These are phyloP conservation scores for Suhomyces maxii DNA, from an alignment of 1,139 yeast species.

Conservation along the genomic window DNA sequence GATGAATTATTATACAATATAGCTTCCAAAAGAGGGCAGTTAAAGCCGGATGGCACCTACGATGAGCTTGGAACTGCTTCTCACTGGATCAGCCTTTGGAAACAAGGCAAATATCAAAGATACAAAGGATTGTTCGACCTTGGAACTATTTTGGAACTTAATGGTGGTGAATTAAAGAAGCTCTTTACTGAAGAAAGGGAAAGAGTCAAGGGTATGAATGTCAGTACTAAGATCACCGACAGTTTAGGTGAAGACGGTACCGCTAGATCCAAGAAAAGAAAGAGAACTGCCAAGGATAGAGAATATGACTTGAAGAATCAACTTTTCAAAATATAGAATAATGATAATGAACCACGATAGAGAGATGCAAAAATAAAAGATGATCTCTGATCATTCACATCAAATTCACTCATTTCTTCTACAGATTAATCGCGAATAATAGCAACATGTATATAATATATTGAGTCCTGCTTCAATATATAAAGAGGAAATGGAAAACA, in stretches of 20 bases:
- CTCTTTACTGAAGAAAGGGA: constrained; percentile 31
- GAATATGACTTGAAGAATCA: constrained; percentile 42
- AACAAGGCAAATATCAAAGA: constrained; percentile 50
- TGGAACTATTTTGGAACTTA: constrained; percentile 33
- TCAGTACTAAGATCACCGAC: constrained; percentile 29
- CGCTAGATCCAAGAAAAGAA: constrained; percentile 34
- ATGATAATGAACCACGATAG: background rate
- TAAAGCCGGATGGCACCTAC: constrained; percentile 32
- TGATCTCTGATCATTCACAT: no score
- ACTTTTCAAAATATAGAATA: constrained; percentile 35
- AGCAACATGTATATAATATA: background rate
- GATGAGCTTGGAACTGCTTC: constrained; percentile 67
- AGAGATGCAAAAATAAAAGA: background rate
- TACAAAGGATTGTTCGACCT: constrained; percentile 41
- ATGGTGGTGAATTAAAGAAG: constrained; percentile 25
- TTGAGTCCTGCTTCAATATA: constrained; percentile 2
- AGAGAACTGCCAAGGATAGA: constrained; percentile 49
- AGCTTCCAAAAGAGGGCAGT: constrained; percentile 42
- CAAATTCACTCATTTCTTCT: no score
- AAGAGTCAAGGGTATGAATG: constrained; percentile 30
- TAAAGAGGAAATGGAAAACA: background rate
- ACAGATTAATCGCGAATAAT: background rate
- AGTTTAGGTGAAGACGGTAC: constrained; percentile 47
- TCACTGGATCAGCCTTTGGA: constrained; percentile 68
- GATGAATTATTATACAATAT: constrained; percentile 59